A percentile compares a stretch with the other conserved stretches of the same genome.
These are phyloP conservation scores for Capsicum chinense DNA, from an alignment of 257 asterid genomes.

Conservation along the genomic window DNA sequence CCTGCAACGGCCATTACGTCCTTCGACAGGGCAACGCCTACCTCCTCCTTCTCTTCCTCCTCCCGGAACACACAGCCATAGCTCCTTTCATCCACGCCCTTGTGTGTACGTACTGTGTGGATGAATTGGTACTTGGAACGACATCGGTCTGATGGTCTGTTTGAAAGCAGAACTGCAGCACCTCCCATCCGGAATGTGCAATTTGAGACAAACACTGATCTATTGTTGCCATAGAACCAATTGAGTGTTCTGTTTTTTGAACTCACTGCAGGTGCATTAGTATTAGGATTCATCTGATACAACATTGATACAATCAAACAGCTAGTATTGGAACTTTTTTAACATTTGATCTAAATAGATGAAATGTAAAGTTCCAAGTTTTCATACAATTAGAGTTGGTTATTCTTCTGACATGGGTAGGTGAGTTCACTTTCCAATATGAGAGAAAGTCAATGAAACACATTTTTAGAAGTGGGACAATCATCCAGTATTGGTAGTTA, in stretches of 20 bases:
- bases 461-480: not conserved
- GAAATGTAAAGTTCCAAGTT: not conserved
- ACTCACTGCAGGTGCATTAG: slow-evolving; percentile 59
- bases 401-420: not conserved
- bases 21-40: slow-evolving; percentile 46
- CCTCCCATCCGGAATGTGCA: slow-evolving; percentile 63
- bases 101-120: slow-evolving; percentile 55
- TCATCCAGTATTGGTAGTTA: not conserved
- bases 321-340: not conserved
- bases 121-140: slow-evolving; percentile 49
- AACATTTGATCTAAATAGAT: no score
- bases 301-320: not conserved
- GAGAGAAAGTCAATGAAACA: not conserved
- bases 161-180: slow-evolving; percentile 54
- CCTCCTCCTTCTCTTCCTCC: slow-evolving; percentile 45
- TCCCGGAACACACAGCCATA: slow-evolving; percentile 52
- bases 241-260: slow-evolving; percentile 46
- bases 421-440: not conserved
- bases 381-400: not conserved
- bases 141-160: slow-evolving; percentile 38
- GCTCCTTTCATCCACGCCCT: slow-evolving; percentile 49
- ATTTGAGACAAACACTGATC: slow-evolving; percentile 54
- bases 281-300: slow-evolving; percentile 52
- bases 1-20: slow-evolving; percentile 52
- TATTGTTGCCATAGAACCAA: slow-evolving; percentile 53